Evolutionary conservation across 306 rosid genomes (phyloP).

Genomic region (Vigna nakashimae): DNA sequence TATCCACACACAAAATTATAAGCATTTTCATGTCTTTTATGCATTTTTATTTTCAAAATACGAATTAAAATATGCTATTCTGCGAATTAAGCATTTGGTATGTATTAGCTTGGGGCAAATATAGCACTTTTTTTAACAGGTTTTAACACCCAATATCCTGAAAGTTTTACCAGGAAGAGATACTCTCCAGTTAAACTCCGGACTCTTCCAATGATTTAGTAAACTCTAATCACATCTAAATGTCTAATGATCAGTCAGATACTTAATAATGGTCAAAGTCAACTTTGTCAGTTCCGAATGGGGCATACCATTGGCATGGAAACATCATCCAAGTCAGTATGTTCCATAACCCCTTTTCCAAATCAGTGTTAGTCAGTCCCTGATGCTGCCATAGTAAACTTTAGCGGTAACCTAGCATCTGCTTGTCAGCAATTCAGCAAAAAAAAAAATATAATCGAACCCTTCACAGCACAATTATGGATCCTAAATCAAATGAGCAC

Average conservation of each 20-base stretch:
- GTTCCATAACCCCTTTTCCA: neutral
- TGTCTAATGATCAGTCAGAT: too few relatives aligned
- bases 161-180: neutral
- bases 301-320: slow-evolving; percentile 17
- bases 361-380: neutral
- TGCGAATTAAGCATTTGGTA: too few relatives aligned
- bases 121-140: neutral
- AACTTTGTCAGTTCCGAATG: neutral
- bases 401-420: slow-evolving; percentile 16
- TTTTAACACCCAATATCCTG: neutral
- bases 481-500: slow-evolving; percentile 46
- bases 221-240: neutral
- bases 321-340: neutral
- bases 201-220: neutral
- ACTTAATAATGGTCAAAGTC: neutral
- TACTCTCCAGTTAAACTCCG: neutral
- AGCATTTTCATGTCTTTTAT: too few relatives aligned
- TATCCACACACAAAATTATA: too few relatives aligned
- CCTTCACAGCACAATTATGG: slow-evolving; percentile 38
- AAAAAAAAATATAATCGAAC: slow-evolving; percentile 12
- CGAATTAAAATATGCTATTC: neutral
- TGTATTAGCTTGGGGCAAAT: too few relatives aligned
- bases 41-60: too few relatives aligned
- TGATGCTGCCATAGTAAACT: neutral
- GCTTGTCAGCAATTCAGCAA: slow-evolving; percentile 35